Conservation (phyloP, 148 eudicot genomes). For the Cornus suecica region DNA sequence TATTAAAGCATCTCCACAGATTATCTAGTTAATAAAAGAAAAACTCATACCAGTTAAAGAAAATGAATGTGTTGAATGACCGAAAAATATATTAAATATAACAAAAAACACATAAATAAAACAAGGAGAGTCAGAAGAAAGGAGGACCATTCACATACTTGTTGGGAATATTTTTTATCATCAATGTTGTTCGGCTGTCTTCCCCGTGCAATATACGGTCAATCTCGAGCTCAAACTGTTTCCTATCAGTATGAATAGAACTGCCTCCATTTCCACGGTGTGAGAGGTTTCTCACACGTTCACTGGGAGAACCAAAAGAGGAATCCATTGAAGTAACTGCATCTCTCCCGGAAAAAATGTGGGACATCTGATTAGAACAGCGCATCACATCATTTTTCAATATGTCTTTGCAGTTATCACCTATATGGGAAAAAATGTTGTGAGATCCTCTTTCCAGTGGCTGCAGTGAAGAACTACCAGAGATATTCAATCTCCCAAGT, state of each 20-base stretch:
- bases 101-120: not conserved
- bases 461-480: conserved; percentile 41
- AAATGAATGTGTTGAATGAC: not conserved
- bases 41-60: too few species aligned
- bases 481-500: conserved; percentile 29
- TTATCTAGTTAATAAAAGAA: too few species aligned
- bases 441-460: conserved; percentile 43
- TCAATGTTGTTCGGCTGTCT: conserved; percentile 62
- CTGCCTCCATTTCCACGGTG: conserved; percentile 46
- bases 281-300: conserved; percentile 48
- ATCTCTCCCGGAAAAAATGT: conserved; percentile 35
- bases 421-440: conserved; percentile 30
- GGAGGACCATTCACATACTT: conserved; percentile 41
- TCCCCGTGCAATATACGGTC: conserved; percentile 65
- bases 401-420: conserved; percentile 29
- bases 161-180: conserved; percentile 83
- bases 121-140: not conserved
- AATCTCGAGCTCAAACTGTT: conserved; percentile 72
- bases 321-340: conserved; percentile 35
- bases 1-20: too few species aligned
- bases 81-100: not conserved
- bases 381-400: conserved; percentile 32
- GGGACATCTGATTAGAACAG: conserved; percentile 45
- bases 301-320: conserved; percentile 52
- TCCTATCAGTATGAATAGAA: conserved; percentile 53